These are phyloP conservation scores for Musa itinerans DNA, from an alignment of 176 grass and related monocot genomes.

Conservation along the genomic window DNA sequence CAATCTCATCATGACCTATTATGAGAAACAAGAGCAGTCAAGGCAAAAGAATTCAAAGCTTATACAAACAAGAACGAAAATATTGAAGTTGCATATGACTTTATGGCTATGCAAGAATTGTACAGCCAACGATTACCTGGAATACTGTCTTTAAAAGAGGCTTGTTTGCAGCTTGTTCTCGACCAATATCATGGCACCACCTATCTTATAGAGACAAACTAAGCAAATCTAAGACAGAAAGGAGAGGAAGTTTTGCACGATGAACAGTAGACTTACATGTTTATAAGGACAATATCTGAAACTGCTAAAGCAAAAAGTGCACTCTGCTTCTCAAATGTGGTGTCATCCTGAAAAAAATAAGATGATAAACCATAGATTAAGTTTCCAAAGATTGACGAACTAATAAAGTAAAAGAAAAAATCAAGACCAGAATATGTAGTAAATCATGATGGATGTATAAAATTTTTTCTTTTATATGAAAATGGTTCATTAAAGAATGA, in stretches of 20 bases:
- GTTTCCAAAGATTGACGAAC: background rate
- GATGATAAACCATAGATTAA: background rate
- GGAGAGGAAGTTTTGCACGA: background rate
- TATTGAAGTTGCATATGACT: background rate
- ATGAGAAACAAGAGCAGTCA: slow-evolving; percentile 5
- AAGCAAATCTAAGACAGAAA: slow-evolving; percentile 16
- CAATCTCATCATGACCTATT: slow-evolving; percentile 94
- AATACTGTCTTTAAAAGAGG: slow-evolving; percentile 99
- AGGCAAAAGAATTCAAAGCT: slow-evolving; percentile 2
- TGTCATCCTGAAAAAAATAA: slow-evolving; percentile 69
- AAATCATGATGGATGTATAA: too few relatives aligned
- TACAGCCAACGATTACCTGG: slow-evolving; percentile 40
- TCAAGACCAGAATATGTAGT: too few relatives aligned
- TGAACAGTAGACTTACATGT: slow-evolving; percentile 64
- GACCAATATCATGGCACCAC: slow-evolving; percentile 99
- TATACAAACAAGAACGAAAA: background rate
- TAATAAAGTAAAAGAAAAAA: background rate
- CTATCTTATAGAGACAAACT: slow-evolving; percentile 28
- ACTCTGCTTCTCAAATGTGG: slow-evolving; percentile 98
- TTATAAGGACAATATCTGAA: slow-evolving; percentile 96
- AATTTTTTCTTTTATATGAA: too few relatives aligned
- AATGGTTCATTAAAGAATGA: too few relatives aligned
- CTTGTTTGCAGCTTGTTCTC: slow-evolving; percentile 99
- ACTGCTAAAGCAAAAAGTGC: slow-evolving; percentile 96
- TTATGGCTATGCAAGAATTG: background rate